These are phyloP conservation scores for Pilasporangium apinafurcum DNA, from an alignment of 352 stramenopile species.

Conservation along the genomic window DNA sequence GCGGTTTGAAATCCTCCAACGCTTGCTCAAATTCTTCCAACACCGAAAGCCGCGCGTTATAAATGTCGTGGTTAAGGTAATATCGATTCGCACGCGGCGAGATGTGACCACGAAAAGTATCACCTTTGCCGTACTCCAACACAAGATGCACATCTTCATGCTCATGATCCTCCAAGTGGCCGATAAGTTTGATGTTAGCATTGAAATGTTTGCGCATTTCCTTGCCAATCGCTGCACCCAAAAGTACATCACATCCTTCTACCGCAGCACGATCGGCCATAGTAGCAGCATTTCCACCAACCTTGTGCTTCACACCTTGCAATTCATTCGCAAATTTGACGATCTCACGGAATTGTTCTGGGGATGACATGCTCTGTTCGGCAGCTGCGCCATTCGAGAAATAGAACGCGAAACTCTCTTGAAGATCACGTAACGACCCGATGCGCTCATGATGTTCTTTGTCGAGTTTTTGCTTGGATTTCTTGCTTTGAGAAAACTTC, in stretches of 20 bases:
- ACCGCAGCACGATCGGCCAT: conserved; percentile 70
- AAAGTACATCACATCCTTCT: conserved; percentile 62
- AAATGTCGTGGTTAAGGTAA: conserved; percentile 84
- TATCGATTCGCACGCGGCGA: conserved; percentile 77
- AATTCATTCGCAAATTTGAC: conserved; percentile 61
- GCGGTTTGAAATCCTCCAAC: conserved; percentile 47
- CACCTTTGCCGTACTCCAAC: conserved; percentile 67
- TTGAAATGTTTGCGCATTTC: conserved; percentile 70
- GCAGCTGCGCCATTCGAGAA: conserved; percentile 72
- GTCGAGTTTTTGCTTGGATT: conserved; percentile 12
- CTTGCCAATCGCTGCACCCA: conserved; percentile 71
- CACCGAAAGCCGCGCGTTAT: conserved; percentile 75
- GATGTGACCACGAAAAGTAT: conserved; percentile 48
- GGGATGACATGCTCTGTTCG: conserved; percentile 78
- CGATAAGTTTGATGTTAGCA: conserved; percentile 56
- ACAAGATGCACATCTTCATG: conserved; percentile 79
- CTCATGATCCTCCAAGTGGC: conserved; percentile 43
- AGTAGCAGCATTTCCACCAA: conserved; percentile 73
- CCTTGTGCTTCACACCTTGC: conserved; percentile 46
- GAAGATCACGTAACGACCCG: conserved; percentile 41
- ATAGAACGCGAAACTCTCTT: conserved; percentile 83
- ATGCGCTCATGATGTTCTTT: conserved; percentile 73
- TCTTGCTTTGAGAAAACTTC: too few relatives aligned
- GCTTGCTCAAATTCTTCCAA: conserved; percentile 69
- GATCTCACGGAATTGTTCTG: conserved; percentile 67